Evolutionary conservation across 169 alveolate genomes (phyloP), one percentile per base, ranked within the genome.

Genomic region (Plasmodium sp.): DNA sequence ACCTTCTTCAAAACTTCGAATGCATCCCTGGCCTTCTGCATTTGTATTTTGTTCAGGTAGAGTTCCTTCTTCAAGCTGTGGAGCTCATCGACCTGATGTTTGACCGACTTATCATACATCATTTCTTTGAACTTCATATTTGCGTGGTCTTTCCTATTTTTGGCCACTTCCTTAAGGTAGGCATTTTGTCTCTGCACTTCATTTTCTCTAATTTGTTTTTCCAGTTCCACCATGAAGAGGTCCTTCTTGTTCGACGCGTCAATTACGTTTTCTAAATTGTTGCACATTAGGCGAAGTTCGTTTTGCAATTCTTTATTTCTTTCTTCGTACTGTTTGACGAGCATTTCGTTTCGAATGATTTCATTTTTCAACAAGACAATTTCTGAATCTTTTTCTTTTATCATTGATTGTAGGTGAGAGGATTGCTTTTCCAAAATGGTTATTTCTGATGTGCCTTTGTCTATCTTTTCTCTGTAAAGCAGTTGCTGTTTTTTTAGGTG

Each of bases 231-330:
- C 95, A 92, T 92, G 74, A 82, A 92, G 48, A 92, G n/a, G 74
- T 92, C 95, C 82, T 92, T 92, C 41, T 92, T 92, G 73, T 92
- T 92, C 41, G 95, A 92, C 33, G 92, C 95, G 34, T 92, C 95
- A 56, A 92, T 92, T 22, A 92, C 95, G 56, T 92, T 92, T 82
- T 92, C 95, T 82, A 92, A 58, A 73, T 92, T 92, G 62, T 39
- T 82, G 58, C 95, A 92, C 95, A 92, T 92, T 51, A 92, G 75
- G 71, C 85, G 33, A 34, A 92, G 81, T 79, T 92, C 95, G 33
- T 41, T 73, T 92, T 92, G 95, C 14, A 92, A 14, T 41, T 92
- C 95, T 82, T 81, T 92, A 83, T 92, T 92, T 92, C 95, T 7
- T 58, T 81, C 95, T 72, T 92, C 95, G 73, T 75, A 92, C 34